Evolutionary conservation across 2,329 filamentous ascomycete genomes (phyloP).

Genomic region (Aspergillus terreus): DNA sequence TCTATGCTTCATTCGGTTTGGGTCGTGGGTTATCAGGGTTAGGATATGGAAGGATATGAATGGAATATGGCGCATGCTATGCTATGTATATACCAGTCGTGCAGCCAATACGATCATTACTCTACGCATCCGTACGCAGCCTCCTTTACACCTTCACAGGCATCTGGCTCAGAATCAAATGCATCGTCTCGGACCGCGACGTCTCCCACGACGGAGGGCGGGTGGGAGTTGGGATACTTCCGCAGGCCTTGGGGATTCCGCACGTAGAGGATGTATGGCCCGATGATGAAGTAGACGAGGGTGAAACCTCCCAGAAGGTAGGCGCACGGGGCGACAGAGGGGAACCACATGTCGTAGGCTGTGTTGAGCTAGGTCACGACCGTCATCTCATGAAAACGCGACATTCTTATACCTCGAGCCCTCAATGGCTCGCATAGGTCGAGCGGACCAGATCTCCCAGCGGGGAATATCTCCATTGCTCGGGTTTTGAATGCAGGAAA

Average conservation of each 20-base stretch:
- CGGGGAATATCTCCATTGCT: background rate
- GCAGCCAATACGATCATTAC: background rate
- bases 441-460: background rate
- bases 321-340: no score
- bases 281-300: constrained; percentile 23
- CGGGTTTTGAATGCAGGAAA: no score
- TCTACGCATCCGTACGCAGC: background rate
- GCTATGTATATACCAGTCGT: background rate
- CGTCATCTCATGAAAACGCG: background rate
- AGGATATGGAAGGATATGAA: no score
- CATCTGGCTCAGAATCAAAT: constrained; percentile 29
- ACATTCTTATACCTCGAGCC: background rate
- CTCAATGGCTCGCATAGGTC: background rate
- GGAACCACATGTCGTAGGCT: constrained; percentile 17
- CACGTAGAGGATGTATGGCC: constrained; percentile 24
- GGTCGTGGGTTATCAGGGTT: no score
- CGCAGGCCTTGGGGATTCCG: constrained; percentile 39
- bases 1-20: no score
- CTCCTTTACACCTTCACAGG: constrained; percentile 29
- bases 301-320: no score
- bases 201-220: constrained; percentile 39
- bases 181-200: constrained; percentile 26
- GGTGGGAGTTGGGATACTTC: constrained; percentile 44
- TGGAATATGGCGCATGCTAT: no score
- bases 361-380: background rate